Evolutionary conservation across 2,329 filamentous ascomycete species (phyloP), one percentile per base, ranked within the genome.

Genomic region (Hypoxylon sp.): DNA sequence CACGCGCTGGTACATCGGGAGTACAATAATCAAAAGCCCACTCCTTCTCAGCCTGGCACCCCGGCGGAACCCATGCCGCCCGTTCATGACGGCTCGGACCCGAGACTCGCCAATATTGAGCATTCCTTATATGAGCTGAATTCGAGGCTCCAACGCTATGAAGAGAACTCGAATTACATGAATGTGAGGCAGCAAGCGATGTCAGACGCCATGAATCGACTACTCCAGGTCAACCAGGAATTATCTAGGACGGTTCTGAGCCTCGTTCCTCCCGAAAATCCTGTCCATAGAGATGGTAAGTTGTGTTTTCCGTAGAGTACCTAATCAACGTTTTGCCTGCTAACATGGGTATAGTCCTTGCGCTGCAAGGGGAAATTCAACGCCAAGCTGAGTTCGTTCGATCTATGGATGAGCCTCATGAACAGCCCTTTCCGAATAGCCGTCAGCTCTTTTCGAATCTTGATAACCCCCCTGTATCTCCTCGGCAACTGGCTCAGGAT

Each of bases 1-100:
- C 96, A 98, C 80, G 91, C 95, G 22, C 84, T 98, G 58, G 96
- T 97, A 22, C 93, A 98, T 76, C 89, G 95, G 71, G 96, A 98
- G 12, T 97, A 96, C 80, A 91, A 89, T 68, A 87, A 87, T 62
- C 89, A 91, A 64, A 97, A 97, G 76, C 84, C 91, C 40, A 85
- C 87, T 52, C 84, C 86, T 14, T 92, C 93, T 22, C 93, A 96
- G 72, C 91, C 93, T 8, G 92, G 92, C 12, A 93, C 92, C n/a
- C 91, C 94, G 1, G 89, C 92, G 22, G 93, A 97, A 75, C 87
- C 92, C 8, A 90, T 93, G 79, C 85, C 85, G n/a, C 78, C 85
- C 24, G 83, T 86, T 14, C 88, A 89, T 38, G 95, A 98, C 72
- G 89, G 89, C 11, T 83, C 89, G 11, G 95, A 99, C 72, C 87